Conservation (phyloP, 164 flowering plant species). For the Nymphaea thermarum region DNA sequence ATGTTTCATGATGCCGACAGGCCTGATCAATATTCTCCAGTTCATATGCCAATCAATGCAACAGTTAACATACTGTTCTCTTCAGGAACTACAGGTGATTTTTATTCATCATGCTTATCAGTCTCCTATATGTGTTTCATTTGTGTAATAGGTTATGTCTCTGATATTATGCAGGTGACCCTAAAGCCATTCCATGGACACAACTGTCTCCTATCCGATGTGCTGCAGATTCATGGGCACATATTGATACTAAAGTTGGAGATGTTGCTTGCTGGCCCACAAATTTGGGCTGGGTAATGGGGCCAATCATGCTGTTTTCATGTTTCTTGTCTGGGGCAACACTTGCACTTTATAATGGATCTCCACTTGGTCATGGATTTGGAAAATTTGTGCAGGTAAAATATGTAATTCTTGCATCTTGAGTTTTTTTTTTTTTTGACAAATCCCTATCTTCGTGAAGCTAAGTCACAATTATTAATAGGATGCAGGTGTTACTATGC, state of each 20-base stretch:
- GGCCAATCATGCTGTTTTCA: slow-evolving; percentile 52
- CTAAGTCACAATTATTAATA: slow-evolving; percentile 12
- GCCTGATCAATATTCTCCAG: slow-evolving; percentile 39
- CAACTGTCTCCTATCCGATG: slow-evolving; percentile 70
- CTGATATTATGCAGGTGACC: slow-evolving; percentile 49
- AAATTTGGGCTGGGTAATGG: slow-evolving; percentile 94
- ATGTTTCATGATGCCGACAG: slow-evolving; percentile 22
- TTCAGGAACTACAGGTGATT: slow-evolving; percentile 88
- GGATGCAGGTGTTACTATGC: slow-evolving; percentile 85
- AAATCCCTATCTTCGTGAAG: not conserved
- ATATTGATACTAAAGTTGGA: slow-evolving; percentile 35
- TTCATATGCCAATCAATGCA: slow-evolving; percentile 48
- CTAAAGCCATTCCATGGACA: slow-evolving; percentile 95
- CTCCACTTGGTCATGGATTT: slow-evolving; percentile 79
- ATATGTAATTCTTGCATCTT: not conserved
- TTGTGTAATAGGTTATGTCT: not conserved
- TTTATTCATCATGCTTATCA: not conserved
- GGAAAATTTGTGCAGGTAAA: slow-evolving; percentile 89
- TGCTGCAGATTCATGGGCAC: slow-evolving; percentile 75
- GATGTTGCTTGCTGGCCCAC: slow-evolving; percentile 89
- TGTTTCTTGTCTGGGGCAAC: slow-evolving; percentile 71
- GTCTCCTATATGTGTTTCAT: not conserved
- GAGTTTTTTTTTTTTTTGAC: not conserved
- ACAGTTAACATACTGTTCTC: slow-evolving; percentile 77
- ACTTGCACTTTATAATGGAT: slow-evolving; percentile 88